Evolutionary conservation across 805 yeast species (phyloP), one percentile per base, ranked within the genome.

Genomic region (Millerozyma miso): DNA sequence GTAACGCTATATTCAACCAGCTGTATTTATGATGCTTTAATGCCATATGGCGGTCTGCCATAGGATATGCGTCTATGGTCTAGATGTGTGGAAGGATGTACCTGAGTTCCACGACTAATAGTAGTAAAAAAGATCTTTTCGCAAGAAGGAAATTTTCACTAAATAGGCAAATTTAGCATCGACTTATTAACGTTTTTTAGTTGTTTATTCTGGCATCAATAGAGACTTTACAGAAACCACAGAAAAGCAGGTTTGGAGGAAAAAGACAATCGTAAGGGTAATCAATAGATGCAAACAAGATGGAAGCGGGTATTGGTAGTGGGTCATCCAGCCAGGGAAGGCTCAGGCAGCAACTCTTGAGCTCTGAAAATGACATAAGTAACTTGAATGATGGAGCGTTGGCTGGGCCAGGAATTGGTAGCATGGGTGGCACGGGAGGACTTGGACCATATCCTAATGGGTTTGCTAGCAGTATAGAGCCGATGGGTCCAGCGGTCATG

Each of bases 291-390:
- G 33, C 10, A 23, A 23, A 23, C 29, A 23, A 23, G 29, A 58
- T 57, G 62, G 59, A 58, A 35, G 60, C 59, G 14, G 61, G 55
- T 3, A 48, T 55, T 12, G 52, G 53, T 13, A 42, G 54, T 12
- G 40, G 52, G n/a, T 40, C 42, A 29, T 40, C 47, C n/a, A 35
- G 17, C 32, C 50, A 50, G 41, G 67, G 60, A 7, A 53, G 55
- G 43, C 52, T 65, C 23, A 57, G 72, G 47, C 65, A 57, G 46
- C 67, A 65, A 46, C 50, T 66, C 16, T 52, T 66, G 46, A 58
- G 54, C 42, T 60, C 65, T 29, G 68, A 63, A 26, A 55, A 53
- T 38, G 58, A 55, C 34, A 57, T 58, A 23, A 51, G 53, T 20
- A 57, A 56, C 13, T 45, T 54, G 32, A 52, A 53, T 19, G 49